phyloP scores from a whole-genome alignment of 2,329 filamentous ascomycete genomes.

The Tricladium varicosporioides region DNA sequence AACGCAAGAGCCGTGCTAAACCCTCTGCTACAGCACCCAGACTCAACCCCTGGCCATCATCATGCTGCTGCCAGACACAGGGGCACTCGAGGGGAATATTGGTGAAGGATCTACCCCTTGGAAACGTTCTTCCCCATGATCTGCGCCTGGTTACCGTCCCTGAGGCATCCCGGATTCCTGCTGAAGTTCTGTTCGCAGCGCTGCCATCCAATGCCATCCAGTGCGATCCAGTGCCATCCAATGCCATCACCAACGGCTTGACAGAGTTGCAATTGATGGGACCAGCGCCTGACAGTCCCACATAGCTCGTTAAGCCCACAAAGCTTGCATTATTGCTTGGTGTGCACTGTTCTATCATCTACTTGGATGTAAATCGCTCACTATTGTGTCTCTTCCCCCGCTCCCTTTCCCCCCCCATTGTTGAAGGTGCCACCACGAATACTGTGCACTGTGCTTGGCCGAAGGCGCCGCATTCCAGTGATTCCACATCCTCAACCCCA shows the following conservation, averaged over 20 bases:
- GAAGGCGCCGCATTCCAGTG: neutral
- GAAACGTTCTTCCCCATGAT: constrained; percentile 8
- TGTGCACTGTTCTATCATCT: too few relatives aligned
- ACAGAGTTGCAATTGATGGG: too few relatives aligned
- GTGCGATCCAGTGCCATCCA: neutral
- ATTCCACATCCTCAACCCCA: too few relatives aligned
- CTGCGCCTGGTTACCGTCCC: neutral
- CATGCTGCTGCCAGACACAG: neutral
- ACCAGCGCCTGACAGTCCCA: too few relatives aligned
- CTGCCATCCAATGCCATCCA: neutral
- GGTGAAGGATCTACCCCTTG: neutral
- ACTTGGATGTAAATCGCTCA: neutral
- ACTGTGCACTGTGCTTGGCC: neutral
- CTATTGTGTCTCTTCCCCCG: neutral
- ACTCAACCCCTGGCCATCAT: neutral
- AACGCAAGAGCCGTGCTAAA: too few relatives aligned
- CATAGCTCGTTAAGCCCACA: too few relatives aligned
- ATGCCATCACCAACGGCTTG: too few relatives aligned
- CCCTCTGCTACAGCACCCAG: neutral
- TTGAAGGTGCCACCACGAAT: neutral
- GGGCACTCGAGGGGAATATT: neutral
- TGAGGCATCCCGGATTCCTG: neutral
- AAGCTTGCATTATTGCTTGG: too few relatives aligned
- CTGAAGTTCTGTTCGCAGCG: neutral
- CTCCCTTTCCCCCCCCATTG: neutral